Percentiles rank a stretch among this genome's conserved stretches.
phyloP scores from a whole-genome alignment of 2,329 filamentous ascomycete genomes.

The Sclerotinia nivalis region DNA sequence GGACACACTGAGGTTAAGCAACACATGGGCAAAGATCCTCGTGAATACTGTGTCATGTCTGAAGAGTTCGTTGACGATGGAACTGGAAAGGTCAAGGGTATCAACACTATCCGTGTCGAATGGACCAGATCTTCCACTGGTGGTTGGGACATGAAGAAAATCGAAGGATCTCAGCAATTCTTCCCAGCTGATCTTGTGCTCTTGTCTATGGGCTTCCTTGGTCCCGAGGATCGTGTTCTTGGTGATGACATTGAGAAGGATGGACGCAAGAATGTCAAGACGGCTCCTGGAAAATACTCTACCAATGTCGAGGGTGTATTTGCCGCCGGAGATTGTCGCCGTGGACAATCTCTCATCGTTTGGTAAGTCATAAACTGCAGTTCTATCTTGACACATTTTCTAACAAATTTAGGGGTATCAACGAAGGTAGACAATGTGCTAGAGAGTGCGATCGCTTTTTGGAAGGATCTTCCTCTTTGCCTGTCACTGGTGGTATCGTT shows the following conservation, averaged over 20 bases:
- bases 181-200: constrained; percentile 95
- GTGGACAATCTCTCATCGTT: constrained; percentile 93
- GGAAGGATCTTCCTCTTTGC: constrained; percentile 74
- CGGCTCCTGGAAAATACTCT: constrained; percentile 78
- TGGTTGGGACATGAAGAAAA: constrained; percentile 98
- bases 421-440: constrained; percentile 90
- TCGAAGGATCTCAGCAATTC: constrained; percentile 90
- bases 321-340: constrained; percentile 90
- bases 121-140: constrained; percentile 89
- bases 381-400: constrained; percentile 27
- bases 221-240: constrained; percentile 84
- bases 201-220: constrained; percentile 95
- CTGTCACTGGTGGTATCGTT: constrained; percentile 89
- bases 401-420: constrained; percentile 74
- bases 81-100: constrained; percentile 84
- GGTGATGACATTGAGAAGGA: constrained; percentile 91
- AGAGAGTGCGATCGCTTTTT: constrained; percentile 90
- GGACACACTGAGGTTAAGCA: constrained; percentile 94
- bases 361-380: constrained; percentile 61
- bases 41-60: constrained; percentile 98
- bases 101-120: constrained; percentile 93
- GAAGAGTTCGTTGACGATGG: constrained; percentile 94
- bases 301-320: constrained; percentile 90
- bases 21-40: constrained; percentile 93
- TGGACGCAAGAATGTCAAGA: constrained; percentile 94